Percentiles rank a stretch among this genome's conserved stretches.
Conservation (phyloP, 441 rosid genomes). For the Viola pubescens region DNA sequence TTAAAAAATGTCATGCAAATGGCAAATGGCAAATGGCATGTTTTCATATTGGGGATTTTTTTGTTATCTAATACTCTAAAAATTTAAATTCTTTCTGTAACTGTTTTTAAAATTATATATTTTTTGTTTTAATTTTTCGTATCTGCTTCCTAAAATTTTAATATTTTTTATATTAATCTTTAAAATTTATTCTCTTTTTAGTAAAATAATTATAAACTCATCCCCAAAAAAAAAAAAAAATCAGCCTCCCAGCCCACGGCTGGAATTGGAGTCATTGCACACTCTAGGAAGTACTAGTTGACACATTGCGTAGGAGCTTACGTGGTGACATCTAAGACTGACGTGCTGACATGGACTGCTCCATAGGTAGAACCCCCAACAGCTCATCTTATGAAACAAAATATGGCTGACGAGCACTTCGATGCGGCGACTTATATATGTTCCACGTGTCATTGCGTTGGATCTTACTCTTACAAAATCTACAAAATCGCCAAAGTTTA, state of each 20-base stretch:
- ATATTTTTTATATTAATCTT: too few species aligned
- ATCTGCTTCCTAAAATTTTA: too few species aligned
- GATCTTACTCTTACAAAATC: background rate
- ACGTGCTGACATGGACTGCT: slow-evolving; percentile 9
- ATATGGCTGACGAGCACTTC: background rate
- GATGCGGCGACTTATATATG: slow-evolving; percentile 1
- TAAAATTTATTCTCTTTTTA: too few species aligned
- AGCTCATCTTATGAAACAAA: background rate
- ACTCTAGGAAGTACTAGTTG: background rate
- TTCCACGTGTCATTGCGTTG: slow-evolving; percentile 17
- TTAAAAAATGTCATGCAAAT: too few species aligned
- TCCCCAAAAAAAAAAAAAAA: background rate
- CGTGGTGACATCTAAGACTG: slow-evolving; percentile 18
- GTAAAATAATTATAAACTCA: too few species aligned
- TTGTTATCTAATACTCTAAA: too few species aligned
- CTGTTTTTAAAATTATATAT: too few species aligned
- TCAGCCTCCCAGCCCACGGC: background rate
- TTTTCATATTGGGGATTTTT: too few species aligned
- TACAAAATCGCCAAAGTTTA: too few species aligned
- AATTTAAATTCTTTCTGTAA: too few species aligned
- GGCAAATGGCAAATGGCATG: too few species aligned
- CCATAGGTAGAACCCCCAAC: background rate
- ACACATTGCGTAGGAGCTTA: background rate
- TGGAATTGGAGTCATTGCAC: background rate
- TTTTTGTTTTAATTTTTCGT: too few species aligned